These are phyloP conservation scores for Austroboletus novae-zelandiae DNA, from an alignment of 1,284 basidiomycete genomes.

Conservation along the genomic window DNA sequence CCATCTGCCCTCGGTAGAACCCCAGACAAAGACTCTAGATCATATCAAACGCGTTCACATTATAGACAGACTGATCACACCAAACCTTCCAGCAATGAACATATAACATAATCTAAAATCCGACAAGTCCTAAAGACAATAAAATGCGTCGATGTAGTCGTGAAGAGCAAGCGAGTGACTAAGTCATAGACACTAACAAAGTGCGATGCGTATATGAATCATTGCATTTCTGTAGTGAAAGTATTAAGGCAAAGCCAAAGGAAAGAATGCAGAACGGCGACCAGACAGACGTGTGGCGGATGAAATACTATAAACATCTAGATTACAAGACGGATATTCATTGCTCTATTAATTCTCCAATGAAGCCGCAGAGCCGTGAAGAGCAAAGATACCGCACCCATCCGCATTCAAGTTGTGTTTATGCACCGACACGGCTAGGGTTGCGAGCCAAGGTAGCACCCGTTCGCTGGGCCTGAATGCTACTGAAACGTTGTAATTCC, in stretches of 20 bases:
- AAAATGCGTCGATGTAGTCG: constrained; percentile 1
- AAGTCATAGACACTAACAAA: not conserved
- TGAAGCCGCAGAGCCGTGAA: constrained; percentile 11
- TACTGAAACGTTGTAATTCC: constrained; percentile 81
- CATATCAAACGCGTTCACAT: too few species aligned
- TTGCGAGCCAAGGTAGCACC: constrained; percentile 77
- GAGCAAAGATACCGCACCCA: constrained; percentile 25
- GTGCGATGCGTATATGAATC: constrained; percentile 17
- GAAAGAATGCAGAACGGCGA: constrained; percentile 18
- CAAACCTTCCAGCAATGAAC: constrained; percentile 3
- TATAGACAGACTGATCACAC: too few species aligned
- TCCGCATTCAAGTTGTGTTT: constrained; percentile 19
- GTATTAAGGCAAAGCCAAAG: constrained; percentile 11
- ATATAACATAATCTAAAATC: constrained; percentile 7
- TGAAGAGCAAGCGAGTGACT: constrained; percentile 5
- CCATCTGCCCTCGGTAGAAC: too few species aligned
- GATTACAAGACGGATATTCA: constrained; percentile 36
- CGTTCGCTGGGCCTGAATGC: constrained; percentile 77
- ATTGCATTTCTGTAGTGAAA: constrained; percentile 13
- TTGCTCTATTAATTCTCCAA: constrained; percentile 26
- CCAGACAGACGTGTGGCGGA: constrained; percentile 15
- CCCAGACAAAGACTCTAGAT: too few species aligned
- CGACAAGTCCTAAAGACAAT: not conserved
- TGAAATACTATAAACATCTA: constrained; percentile 33
- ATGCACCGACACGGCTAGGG: constrained; percentile 59